A percentile compares a stretch with the other conserved stretches of the same genome.
Conservation (phyloP, 2,329 filamentous ascomycete genomes). For the Sporothrix humicola region DNA sequence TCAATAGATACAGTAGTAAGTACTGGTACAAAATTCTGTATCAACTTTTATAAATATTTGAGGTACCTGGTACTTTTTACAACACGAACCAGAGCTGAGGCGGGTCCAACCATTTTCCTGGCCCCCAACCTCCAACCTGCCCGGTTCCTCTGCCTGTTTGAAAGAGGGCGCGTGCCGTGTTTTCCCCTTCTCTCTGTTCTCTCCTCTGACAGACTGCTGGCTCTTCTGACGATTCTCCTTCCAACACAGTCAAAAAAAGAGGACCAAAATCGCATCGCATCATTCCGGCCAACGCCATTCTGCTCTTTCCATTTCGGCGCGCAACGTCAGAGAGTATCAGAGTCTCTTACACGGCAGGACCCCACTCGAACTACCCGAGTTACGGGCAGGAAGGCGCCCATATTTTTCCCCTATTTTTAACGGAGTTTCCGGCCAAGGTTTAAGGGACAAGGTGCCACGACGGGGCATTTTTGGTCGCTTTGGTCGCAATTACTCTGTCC, state of each 20-base stretch:
- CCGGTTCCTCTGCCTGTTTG: slow-evolving; percentile 9
- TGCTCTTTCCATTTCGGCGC: slow-evolving; percentile 7
- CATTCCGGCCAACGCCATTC: slow-evolving; percentile 2
- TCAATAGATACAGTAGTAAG: not conserved
- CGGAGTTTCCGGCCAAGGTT: slow-evolving; percentile 19
- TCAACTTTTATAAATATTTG: no score
- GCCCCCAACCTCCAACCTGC: not conserved
- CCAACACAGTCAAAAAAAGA: slow-evolving; percentile 24
- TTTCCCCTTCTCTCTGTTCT: slow-evolving; percentile 8
- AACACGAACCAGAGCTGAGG: not conserved
- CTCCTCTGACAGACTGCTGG: not conserved
- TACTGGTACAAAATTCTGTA: not conserved
- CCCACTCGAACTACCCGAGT: slow-evolving; percentile 19
- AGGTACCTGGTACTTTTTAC: not conserved
- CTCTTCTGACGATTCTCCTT: slow-evolving; percentile 18
- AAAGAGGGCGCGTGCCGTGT: slow-evolving; percentile 31
- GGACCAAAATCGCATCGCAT: slow-evolving; percentile 13
- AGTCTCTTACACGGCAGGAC: slow-evolving; percentile 11
- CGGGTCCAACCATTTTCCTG: slow-evolving; percentile 24
- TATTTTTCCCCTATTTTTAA: not conserved
- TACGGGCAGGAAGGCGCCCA: not conserved
- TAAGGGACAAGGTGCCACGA: slow-evolving; percentile 11
- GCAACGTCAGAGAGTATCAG: slow-evolving; percentile 7
- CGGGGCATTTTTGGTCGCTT: slow-evolving; percentile 12
- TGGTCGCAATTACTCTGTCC: no score